Evolutionary conservation across 805 yeast species (phyloP).

Genomic region (Metschnikowia shivogae): DNA sequence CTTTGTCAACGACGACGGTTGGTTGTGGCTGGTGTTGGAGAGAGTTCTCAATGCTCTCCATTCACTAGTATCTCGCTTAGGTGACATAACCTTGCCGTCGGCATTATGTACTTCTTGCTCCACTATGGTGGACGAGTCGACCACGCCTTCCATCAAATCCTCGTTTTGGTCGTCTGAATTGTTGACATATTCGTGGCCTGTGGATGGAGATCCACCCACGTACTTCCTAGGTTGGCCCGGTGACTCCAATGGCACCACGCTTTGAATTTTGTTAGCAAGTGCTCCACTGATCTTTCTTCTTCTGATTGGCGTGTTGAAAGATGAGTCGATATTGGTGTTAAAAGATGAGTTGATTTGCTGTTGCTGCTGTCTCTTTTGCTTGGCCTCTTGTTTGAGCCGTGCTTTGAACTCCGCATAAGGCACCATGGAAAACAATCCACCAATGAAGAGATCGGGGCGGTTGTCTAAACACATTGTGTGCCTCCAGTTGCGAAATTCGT

Average conservation of each 20-base stretch:
- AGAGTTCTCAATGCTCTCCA: conserved; percentile 41
- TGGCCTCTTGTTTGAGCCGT: conserved; percentile 45
- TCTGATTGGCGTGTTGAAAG: conserved; percentile 73
- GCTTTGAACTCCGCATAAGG: conserved; percentile 58
- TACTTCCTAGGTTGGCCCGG: conserved; percentile 96
- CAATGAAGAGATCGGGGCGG: conserved; percentile 60
- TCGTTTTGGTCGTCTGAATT: conserved; percentile 39
- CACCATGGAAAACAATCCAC: conserved; percentile 62
- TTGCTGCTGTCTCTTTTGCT: conserved; percentile 32
- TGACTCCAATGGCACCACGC: conserved; percentile 84
- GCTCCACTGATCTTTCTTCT: conserved; percentile 64
- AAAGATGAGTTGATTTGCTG: conserved; percentile 25
- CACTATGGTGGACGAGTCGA: conserved; percentile 9
- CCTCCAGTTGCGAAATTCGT: conserved; percentile 95
- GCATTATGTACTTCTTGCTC: conserved; percentile 16
- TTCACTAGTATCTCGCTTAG: conserved; percentile 25
- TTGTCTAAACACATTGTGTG: conserved; percentile 81
- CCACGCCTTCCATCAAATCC: conserved; percentile 22
- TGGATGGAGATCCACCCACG: conserved; percentile 29
- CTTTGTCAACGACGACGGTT: conserved; percentile 38
- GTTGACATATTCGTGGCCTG: conserved; percentile 37
- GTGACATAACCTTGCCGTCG: conserved; percentile 19
- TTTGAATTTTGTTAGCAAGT: conserved; percentile 59
- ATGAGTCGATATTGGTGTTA: conserved; percentile 34
- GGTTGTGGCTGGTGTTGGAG: conserved; percentile 29